Base-by-base conservation (phyloP, 2,329 filamentous ascomycete genomes). In the Stachybotrys chlorohalonatus region DNA sequence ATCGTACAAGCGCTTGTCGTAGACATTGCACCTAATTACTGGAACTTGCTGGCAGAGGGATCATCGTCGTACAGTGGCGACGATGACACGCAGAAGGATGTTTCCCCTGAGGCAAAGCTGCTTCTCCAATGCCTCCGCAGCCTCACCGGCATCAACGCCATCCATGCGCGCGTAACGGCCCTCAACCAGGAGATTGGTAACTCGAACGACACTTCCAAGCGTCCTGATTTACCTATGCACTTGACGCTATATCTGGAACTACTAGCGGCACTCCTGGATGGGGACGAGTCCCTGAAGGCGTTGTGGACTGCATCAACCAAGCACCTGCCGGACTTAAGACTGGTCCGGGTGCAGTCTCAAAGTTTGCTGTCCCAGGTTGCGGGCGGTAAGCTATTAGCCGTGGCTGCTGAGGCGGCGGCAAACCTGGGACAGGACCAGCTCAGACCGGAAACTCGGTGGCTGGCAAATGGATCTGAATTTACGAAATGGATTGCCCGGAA, bases 1-100 rank as follows among this genome's bases (percentile, higher is more conserved):
- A 82, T 96, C 36, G 76, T 93, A 53, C 85, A 91, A 64, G 73
- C 82, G 3, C 73, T 99, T 42, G 83, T 95, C 56, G 85, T 81
- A 15, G 82, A 85, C 36, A 91, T 88, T 31, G 75, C 90, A 7
- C 88, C 89, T 1, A 89, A 92, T 65, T 95, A 93, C 70, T 97
- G 94, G 93, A 66, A 76, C 3, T 63, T 83, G 8, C 65, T 93
- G 15, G 71, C 75, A 45, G 78, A 81, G 55, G 73, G 71, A n/a
- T 67, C 66, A 31, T 66, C 66, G 31, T 56, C 61, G 3, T 42
- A 58, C 24, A 55, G 56, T 11, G 56, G 53, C 45, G 42, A 52
- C 6, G 51, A 59, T 31, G 9, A 51, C 2, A 47, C 53, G 32
- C 24, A 2, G 24, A 45, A 31, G 3, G 56, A 53, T 17, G 61